These are phyloP conservation scores for Fusarium musae DNA, from an alignment of 2,329 filamentous ascomycete genomes.

Conservation along the genomic window DNA sequence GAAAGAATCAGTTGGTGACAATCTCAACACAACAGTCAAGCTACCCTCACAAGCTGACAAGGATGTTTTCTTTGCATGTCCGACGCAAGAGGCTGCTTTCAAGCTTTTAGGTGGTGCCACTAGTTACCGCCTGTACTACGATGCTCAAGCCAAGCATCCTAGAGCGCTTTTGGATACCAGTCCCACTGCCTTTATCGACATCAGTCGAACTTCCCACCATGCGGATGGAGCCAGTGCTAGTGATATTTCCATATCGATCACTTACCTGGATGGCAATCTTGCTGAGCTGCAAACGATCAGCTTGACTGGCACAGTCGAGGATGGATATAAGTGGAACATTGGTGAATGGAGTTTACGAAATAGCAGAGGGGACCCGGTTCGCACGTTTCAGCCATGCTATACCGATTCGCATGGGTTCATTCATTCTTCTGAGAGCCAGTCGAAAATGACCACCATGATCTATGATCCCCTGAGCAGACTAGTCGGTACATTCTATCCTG, in stretches of 20 bases:
- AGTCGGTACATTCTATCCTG: background rate
- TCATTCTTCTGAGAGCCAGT: background rate
- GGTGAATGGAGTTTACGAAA: background rate
- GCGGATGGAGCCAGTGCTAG: background rate
- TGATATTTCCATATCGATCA: background rate
- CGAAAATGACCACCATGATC: background rate
- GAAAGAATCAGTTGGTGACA: background rate
- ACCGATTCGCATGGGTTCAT: background rate
- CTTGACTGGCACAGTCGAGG: background rate
- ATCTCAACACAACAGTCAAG: background rate
- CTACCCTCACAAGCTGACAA: too few relatives aligned
- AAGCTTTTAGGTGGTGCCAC: background rate
- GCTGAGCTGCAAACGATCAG: background rate
- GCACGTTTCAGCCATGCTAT: background rate
- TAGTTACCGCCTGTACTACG: background rate
- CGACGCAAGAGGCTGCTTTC: background rate
- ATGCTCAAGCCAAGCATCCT: background rate
- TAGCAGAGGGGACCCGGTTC: background rate
- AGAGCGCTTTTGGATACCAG: too few relatives aligned
- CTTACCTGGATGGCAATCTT: background rate
- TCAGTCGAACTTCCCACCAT: background rate
- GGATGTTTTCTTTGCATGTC: background rate
- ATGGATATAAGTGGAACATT: background rate
- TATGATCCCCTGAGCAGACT: background rate
- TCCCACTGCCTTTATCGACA: background rate